Evolutionary conservation across 2,329 filamentous ascomycete species (phyloP), one percentile per base, ranked within the genome.

Genomic region (Fusarium sp.): DNA sequence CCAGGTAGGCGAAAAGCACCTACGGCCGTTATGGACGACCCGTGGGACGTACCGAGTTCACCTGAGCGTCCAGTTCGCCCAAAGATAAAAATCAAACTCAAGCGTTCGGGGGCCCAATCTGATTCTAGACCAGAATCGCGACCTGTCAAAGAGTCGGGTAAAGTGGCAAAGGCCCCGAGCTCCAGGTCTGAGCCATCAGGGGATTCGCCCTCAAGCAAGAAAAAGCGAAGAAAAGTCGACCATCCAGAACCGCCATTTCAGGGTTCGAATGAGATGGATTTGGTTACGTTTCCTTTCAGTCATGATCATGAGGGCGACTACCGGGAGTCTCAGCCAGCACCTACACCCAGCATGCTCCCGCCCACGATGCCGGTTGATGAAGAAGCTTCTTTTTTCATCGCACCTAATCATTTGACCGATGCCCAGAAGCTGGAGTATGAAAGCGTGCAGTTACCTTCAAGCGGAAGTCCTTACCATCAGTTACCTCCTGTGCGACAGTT

Each of bases 41-140:
- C 74, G 9, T 85, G 82, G 79, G 82, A 83, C 37, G 77, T 85
- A 5, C 82, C 82, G 0, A 81, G 79, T 64, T 84, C 82, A 44
- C 78, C 81, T 7, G 78, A 45, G 33, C 45, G 22, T 14, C 62
- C 61, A 28, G 37, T 28, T 11, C 59, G 61, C 41, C 56, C 26
- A 35, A 53, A 62, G 40, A 47, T 64, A 32, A 70, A 70, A 32
- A 63, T 68, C 20, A 61, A 59, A 35, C 40, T 70, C 13, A 74
- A 65, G 37, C 62, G 56, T 32, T 48, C 46, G n/a, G 53, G 57
- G 33, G 53, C 44, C 17, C 50, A 61, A 33, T 32, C 55, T 33
- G 28, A 43, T 10, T 45, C 61, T 6, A 33, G 33, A 17, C 17
- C 52, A 17, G 39, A 44, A 9, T 39, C 45, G 26, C 60, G 45